Conservation (phyloP, 2,329 filamentous ascomycete genomes). For the Huntiella savannae region DNA sequence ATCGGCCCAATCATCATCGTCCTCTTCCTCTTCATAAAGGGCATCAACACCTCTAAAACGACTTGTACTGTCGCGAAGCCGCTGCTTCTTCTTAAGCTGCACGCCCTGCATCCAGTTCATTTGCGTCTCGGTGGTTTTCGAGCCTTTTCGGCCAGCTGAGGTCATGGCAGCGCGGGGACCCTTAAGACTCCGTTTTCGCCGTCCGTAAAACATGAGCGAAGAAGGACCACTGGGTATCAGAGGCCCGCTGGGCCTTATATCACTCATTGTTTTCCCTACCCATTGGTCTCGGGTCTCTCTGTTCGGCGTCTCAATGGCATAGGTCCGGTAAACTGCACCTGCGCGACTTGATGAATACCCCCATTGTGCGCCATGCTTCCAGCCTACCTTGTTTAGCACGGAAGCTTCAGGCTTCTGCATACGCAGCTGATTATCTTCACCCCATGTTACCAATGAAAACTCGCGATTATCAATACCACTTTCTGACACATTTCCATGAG, state of each 20-base stretch:
- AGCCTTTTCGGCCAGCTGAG: constrained; percentile 24
- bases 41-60: constrained; percentile 26
- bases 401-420: constrained; percentile 53
- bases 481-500: constrained; percentile 46
- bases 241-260: constrained; percentile 29
- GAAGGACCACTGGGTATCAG: constrained; percentile 22
- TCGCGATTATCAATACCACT: constrained; percentile 65
- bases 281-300: constrained; percentile 35
- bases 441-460: constrained; percentile 88
- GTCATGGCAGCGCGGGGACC: constrained; percentile 29
- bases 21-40: constrained; percentile 29
- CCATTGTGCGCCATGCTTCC: constrained; percentile 37
- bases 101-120: constrained; percentile 54
- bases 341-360: constrained; percentile 41
- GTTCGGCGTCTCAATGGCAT: constrained; percentile 43
- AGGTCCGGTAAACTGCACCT: constrained; percentile 71
- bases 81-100: constrained; percentile 24
- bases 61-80: constrained; percentile 18
- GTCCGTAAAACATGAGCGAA: constrained; percentile 15
- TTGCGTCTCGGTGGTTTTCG: constrained; percentile 31
- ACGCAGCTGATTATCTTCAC: constrained; percentile 64
- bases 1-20: constrained; percentile 40
- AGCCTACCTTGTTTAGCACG: constrained; percentile 49
- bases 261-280: constrained; percentile 33
- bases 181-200: constrained; percentile 15